These are phyloP conservation scores for Fragaria vesca DNA, from an alignment of 306 rosid species.

Conservation along the genomic window DNA sequence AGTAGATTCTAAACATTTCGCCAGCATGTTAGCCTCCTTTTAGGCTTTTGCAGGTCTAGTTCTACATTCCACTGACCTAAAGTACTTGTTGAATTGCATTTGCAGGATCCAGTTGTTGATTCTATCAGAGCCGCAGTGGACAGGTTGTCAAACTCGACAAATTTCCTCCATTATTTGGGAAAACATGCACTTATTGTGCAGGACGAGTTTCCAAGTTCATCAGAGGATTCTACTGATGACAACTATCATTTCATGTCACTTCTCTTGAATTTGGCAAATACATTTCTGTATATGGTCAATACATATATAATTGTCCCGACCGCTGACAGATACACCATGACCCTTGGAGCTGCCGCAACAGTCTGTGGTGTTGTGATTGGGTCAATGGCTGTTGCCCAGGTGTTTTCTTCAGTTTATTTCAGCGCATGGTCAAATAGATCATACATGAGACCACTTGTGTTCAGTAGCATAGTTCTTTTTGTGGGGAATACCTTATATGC, in stretches of 20 bases:
- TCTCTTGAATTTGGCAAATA: constrained; percentile 76
- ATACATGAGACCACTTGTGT: constrained; percentile 83
- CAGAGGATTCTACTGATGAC: constrained; percentile 54
- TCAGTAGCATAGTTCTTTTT: constrained; percentile 74
- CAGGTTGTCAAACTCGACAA: constrained; percentile 71
- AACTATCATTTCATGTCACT: constrained; percentile 78
- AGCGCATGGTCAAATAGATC: constrained; percentile 95
- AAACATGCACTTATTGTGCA: constrained; percentile 81
- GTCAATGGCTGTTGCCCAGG: constrained; percentile 94
- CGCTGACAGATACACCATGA: constrained; percentile 84
- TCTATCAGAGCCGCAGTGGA: constrained; percentile 77
- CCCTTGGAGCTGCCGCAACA: constrained; percentile 95
- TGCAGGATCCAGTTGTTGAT: constrained; percentile 82
- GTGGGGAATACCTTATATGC: constrained; percentile 79
- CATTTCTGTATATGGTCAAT: constrained; percentile 91
- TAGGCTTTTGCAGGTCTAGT: background rate
- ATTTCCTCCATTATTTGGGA: constrained; percentile 75
- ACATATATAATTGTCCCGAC: constrained; percentile 93
- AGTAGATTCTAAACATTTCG: background rate
- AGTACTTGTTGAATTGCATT: constrained; percentile 11
- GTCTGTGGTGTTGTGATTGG: constrained; percentile 92
- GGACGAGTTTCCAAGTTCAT: constrained; percentile 59
- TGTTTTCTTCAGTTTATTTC: constrained; percentile 87
- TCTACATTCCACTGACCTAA: background rate
- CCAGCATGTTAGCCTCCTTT: background rate